Evolutionary conservation across 192 early-diverging fungal genomes (phyloP).

Genomic region (Pecoramyces ruminantium): DNA sequence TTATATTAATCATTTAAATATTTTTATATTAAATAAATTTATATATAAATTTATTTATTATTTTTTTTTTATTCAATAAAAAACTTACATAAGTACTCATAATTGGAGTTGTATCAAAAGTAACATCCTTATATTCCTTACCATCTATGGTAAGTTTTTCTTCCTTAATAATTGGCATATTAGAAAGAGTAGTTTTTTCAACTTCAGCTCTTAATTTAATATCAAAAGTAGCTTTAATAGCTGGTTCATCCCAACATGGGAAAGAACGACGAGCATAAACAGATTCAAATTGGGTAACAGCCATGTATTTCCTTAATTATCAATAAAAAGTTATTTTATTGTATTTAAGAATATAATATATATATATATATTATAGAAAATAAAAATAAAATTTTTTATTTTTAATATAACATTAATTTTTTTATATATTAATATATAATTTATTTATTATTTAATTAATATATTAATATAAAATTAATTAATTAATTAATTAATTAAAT

Average conservation of each 20-base stretch:
- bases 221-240: slow-evolving; percentile 88
- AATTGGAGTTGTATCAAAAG: slow-evolving; percentile 74
- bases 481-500: background rate
- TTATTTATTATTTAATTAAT: too few species aligned
- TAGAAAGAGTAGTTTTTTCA: slow-evolving; percentile 69
- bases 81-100: slow-evolving; percentile 82
- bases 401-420: too few species aligned
- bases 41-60: background rate
- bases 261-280: slow-evolving; percentile 79
- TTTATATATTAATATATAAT: too few species aligned
- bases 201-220: slow-evolving; percentile 62
- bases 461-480: too few species aligned
- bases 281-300: slow-evolving; percentile 89
- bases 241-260: slow-evolving; percentile 95
- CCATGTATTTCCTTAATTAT: slow-evolving; percentile 31
- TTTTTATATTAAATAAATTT: too few species aligned
- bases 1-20: too few species aligned
- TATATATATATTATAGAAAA: too few species aligned
- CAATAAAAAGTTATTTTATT: too few species aligned
- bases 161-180: slow-evolving; percentile 72
- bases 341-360: too few species aligned
- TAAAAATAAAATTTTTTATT: too few species aligned
- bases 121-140: slow-evolving; percentile 49
- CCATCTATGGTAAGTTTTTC: slow-evolving; percentile 11
- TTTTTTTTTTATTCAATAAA: slow-evolving; percentile 4